phyloP scores from a whole-genome alignment of 768 basidiomycete genomes.

The Agaricus subrufescens region DNA sequence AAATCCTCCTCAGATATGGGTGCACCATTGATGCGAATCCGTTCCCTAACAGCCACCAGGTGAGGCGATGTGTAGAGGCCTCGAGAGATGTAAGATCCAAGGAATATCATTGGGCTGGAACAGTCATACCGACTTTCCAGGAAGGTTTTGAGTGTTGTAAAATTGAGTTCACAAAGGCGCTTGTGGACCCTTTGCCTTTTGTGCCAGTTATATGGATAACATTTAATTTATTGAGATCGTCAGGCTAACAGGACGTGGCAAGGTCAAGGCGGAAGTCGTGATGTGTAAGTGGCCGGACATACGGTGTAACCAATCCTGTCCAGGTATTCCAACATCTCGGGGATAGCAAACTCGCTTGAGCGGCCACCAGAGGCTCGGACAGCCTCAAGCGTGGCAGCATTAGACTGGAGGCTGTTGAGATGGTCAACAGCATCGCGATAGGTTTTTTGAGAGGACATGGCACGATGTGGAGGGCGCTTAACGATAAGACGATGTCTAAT shows the following conservation, averaged over 20 bases:
- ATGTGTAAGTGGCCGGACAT: slow-evolving; percentile 19
- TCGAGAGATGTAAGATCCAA: slow-evolving; percentile 21
- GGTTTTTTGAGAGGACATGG: slow-evolving; percentile 54
- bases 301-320: slow-evolving; percentile 83
- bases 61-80: slow-evolving; percentile 97
- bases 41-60: slow-evolving; percentile 90
- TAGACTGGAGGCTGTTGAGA: slow-evolving; percentile 83
- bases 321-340: slow-evolving; percentile 90
- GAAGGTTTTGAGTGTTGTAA: slow-evolving; percentile 68
- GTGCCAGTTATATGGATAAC: slow-evolving; percentile 97
- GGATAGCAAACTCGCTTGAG: slow-evolving; percentile 60
- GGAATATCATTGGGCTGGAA: background rate
- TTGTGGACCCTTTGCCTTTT: slow-evolving; percentile 97
- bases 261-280: slow-evolving; percentile 8
- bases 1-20: slow-evolving; percentile 89
- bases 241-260: slow-evolving; percentile 43
- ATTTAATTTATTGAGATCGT: slow-evolving; percentile 82
- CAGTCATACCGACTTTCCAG: slow-evolving; percentile 73
- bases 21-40: slow-evolving; percentile 88
- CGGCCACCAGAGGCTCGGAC: slow-evolving; percentile 69
- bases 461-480: slow-evolving; percentile 13
- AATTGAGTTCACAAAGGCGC: slow-evolving; percentile 87
- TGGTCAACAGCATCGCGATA: slow-evolving; percentile 72
- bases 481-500: slow-evolving; percentile 13
- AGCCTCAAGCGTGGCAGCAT: slow-evolving; percentile 88